Evolutionary conservation across 108 stramenopile genomes (phyloP), one percentile per base, ranked within the genome.

Genomic region (Stephanodiscus minutulus): DNA sequence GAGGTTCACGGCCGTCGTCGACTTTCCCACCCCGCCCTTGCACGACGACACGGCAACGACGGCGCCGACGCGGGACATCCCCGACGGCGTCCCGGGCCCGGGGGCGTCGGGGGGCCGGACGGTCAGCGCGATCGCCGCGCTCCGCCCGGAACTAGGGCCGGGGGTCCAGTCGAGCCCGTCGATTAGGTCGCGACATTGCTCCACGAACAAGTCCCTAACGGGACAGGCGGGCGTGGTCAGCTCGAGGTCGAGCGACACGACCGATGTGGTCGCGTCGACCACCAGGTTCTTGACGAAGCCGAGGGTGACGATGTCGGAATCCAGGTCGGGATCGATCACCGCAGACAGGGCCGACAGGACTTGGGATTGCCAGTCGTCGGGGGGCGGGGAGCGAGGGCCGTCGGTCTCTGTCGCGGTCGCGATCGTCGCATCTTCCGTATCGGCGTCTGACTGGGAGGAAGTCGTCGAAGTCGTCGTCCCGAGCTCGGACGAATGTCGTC

Each of bases 21-120:
- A 91, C 78, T 99, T 99, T 18, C 98, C 98, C 7, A 99, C 98
- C 20, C 98, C 98, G 20, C 98, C 98, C 82, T 93, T 93, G 83
- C 92, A 93, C 35, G 85, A 85, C 9, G 83, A 86, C 20, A 95
- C 94, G 56, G 94, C 94, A 56, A 95, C 82, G 22, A 92, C 80
- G 28, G 88, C 85, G 18, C 85, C 84, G 27, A 92, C 78, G 66
- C 88, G 87, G 25, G 87, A 65, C 87, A 95, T 85, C 25, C 94
- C 94, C 11, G 71, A 44, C 1, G 82, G 82, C 2, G 76, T 48
- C 20, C 76, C 82, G 41, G 44, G 63, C 0, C 43, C 44, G 63
- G 63, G 5, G 29, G 56, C 83, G 4, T 82, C 82, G 24, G 66
- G 60, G 48, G 83, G 72, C 56, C 86, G 87, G 20, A 87, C 79